phyloP scores from a whole-genome alignment of 2,329 filamentous ascomycete species.

The Aurifilum marmelostoma region DNA sequence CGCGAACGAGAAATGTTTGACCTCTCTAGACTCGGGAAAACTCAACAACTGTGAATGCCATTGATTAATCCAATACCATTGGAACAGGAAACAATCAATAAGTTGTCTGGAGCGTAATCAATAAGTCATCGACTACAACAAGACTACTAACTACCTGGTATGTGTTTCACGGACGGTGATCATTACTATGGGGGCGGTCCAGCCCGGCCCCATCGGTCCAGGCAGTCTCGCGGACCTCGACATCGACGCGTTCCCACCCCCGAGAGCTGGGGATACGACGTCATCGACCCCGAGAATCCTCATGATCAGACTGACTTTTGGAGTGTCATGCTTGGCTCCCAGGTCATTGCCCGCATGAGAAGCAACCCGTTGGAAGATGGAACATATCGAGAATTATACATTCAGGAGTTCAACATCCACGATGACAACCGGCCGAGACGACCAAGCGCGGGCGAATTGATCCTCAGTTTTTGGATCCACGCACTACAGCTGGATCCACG shows the following conservation, averaged over 20 bases:
- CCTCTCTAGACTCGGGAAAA: background rate
- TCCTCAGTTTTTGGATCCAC: background rate
- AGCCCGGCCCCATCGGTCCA: background rate
- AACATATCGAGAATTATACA: background rate
- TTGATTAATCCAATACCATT: background rate
- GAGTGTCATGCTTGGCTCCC: background rate
- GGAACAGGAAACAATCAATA: background rate
- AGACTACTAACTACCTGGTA: background rate
- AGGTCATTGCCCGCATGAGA: background rate
- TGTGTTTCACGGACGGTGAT: background rate
- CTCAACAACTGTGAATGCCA: background rate
- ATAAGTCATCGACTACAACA: background rate
- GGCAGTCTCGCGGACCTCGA: background rate
- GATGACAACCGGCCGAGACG: background rate
- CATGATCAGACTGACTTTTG: background rate
- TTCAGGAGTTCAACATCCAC: background rate
- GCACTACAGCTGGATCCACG: background rate
- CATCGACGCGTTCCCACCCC: background rate
- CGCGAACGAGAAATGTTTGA: background rate
- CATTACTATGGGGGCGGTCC: background rate
- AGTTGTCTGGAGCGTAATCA: background rate
- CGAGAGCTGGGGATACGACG: background rate
- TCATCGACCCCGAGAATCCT: background rate
- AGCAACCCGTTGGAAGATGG: background rate
- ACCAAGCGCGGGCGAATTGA: background rate